Base-by-base conservation (phyloP, 441 rosid genomes). In the Pelargonium fulgidum region DNA sequence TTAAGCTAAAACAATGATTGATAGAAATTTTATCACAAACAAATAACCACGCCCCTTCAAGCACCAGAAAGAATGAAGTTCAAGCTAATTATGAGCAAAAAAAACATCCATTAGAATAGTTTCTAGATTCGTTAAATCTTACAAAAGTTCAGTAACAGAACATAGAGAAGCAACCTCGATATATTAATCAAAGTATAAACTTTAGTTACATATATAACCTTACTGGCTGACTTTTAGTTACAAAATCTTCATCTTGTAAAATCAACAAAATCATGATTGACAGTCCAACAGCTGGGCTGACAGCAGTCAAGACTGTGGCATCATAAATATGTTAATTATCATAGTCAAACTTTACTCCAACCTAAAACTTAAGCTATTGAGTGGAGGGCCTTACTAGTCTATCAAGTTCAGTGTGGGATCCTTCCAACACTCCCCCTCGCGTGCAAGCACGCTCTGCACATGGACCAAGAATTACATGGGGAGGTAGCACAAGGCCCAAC, bases 21-120 rank as follows among this genome's bases (percentile, higher is more conserved):
- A 56, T 20, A 58, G 62, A 58, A 58, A 58, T 58, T 58, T 17
- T 20, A 58, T 58, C 10, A 19, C 62, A 58, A 58, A 58, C 62
- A 19, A 56, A 19, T 14, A 19, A 0, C 24, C 11, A 8, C 12
- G 9, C 12, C 3, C 62, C 8, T 19, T 19, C 9, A 19, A 16
- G 62, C 62, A 58, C 26, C 20, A 9, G 29, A 58, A 58, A 58
- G 62, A 19, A 58, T 58, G 12, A 8, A 58, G 20, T 5, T 11
- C 26, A 58, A 58, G 26, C 62, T 8, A 58, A 58, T 58, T 19
- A 19, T 19, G 26, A 8, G 62, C 20, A 58, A 20, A 8, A 16
- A 17, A 56, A 5, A 7, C 11, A 17, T 17, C 8, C 7, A 16
- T 16, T 9, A 16, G 24, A 56, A 8, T 7, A 20, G 33, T 61